Evolutionary conservation across 2,329 filamentous ascomycete species (phyloP), one percentile per base, ranked within the genome.

Genomic region (Lasiodiplodia sp.): DNA sequence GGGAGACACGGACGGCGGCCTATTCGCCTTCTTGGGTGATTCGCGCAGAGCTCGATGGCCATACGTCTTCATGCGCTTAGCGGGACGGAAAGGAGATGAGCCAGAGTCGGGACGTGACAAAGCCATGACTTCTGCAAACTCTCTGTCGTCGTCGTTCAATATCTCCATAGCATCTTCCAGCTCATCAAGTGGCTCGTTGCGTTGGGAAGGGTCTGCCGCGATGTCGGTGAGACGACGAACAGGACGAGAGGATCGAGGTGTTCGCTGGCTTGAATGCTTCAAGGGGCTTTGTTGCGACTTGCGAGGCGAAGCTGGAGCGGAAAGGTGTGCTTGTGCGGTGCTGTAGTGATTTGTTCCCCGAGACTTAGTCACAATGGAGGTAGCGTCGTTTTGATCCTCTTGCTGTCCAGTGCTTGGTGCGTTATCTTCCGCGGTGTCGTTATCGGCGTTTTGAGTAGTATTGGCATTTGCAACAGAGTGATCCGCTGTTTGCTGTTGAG

Each of bases 301-400:
- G 37, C 18, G 47, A 10, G 53, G 52, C 8, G 53, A 62, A 40
- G 69, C 70, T 12, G 74, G 77, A 7, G 69, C 70, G 18, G 76
- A 76, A 8, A 78, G 72, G 55, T 82, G 77, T 52, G 82, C 80
- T 57, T 75, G 76, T 21, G 81, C 82, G n/a, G 81, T 77, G 18
- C 31, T 40, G 44, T 28, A 60, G 28, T 28, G 10, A 25, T 49
- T 31, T 14, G 44, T 67, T 18, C 12, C 44, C 21, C 37, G 44
- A 2, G 55, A 60, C 16, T 67, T 47, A 11, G 44, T 23, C 7
- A 18, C 44, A 8, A 52, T 37, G 21, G 44, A 52, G 5, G 40
- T 12, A 34, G 11, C 34, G 21, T 37, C 28, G 10, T 23, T 34
- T 31, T 34, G 44, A 11, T 64, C 28, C 8, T n/a, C 31, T 23